These are phyloP conservation scores for Aspergillus ostianus DNA, from an alignment of 495 filamentous ascomycete genomes.

Conservation along the genomic window DNA sequence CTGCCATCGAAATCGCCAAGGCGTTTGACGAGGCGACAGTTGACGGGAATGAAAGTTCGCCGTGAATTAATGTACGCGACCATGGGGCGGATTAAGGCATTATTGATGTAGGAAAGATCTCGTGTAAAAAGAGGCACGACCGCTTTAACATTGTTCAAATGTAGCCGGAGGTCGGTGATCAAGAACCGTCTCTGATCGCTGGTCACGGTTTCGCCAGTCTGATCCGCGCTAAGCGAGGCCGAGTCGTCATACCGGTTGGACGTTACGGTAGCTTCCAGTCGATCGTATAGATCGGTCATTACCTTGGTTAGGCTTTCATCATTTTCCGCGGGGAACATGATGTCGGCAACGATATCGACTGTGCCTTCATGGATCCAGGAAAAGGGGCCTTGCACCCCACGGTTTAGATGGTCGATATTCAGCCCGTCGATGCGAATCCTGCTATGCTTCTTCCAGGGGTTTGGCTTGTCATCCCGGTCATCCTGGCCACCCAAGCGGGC, in stretches of 20 bases:
- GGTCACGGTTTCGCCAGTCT: conserved; percentile 18
- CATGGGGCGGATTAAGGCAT: conserved; percentile 90
- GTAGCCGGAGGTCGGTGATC: conserved; percentile 84
- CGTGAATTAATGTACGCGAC: conserved; percentile 98
- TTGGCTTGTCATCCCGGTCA: conserved; percentile 49
- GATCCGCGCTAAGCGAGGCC: conserved; percentile 9
- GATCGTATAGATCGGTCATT: conserved; percentile 90
- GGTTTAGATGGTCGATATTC: conserved; percentile 93
- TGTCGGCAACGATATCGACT: conserved; percentile 93
- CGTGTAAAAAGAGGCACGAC: conserved; percentile 87
- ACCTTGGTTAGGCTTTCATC: conserved; percentile 88
- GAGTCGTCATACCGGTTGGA: conserved; percentile 54
- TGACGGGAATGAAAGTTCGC: conserved; percentile 90
- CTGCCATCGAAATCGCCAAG: conserved; percentile 87
- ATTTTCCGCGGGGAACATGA: conserved; percentile 84
- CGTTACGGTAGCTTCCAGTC: conserved; percentile 86
- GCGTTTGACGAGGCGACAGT: conserved; percentile 88
- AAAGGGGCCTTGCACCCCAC: conserved; percentile 90
- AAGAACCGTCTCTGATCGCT: conserved; percentile 65
- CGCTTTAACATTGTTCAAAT: conserved; percentile 89
- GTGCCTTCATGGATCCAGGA: conserved; percentile 96
- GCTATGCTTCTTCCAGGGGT: conserved; percentile 88
- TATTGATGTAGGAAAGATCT: conserved; percentile 92
- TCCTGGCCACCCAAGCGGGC: conserved; percentile 50
- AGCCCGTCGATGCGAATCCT: conserved; percentile 88